A percentile compares a stretch with the other conserved stretches of the same genome.
phyloP scores from a whole-genome alignment of 345 rosid species.

The Linum usitatissimum region DNA sequence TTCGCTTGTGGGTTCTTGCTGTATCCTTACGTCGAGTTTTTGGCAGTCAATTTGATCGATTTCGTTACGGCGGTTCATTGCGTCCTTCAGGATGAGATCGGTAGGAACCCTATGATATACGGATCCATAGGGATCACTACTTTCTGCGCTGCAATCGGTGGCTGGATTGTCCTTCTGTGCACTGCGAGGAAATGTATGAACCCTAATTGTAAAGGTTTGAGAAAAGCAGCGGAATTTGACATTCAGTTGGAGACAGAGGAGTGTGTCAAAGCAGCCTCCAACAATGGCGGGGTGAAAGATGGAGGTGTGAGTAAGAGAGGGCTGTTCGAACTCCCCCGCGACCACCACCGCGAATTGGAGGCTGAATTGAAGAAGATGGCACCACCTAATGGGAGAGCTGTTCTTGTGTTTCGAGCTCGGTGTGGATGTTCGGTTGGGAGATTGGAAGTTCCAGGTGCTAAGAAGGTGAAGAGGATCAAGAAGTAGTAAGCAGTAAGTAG shows the following conservation, averaged over 20 bases:
- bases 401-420: constrained; percentile 52
- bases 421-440: constrained; percentile 63
- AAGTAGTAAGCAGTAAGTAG: constrained; percentile 25
- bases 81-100: constrained; percentile 52
- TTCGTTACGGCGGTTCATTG: constrained; percentile 32
- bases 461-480: constrained; percentile 71
- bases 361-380: constrained; percentile 77
- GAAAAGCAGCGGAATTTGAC: constrained; percentile 74
- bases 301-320: constrained; percentile 39
- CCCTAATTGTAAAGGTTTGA: constrained; percentile 69
- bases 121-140: constrained; percentile 59
- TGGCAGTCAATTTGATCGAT: constrained; percentile 27
- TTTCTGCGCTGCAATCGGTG: constrained; percentile 46
- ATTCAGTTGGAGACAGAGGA: constrained; percentile 90
- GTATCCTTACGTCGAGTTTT: constrained; percentile 48
- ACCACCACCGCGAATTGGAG: constrained; percentile 59
- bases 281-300: constrained; percentile 21
- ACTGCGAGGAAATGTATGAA: constrained; percentile 64
- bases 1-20: constrained; percentile 64
- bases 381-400: constrained; percentile 64
- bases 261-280: constrained; percentile 60
- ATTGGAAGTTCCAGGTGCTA: constrained; percentile 76
- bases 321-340: constrained; percentile 56
- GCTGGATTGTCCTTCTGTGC: constrained; percentile 49
- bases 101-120: constrained; percentile 49